These are phyloP conservation scores for Eutrema japonicum DNA, from an alignment of 345 rosid genomes.

Conservation along the genomic window DNA sequence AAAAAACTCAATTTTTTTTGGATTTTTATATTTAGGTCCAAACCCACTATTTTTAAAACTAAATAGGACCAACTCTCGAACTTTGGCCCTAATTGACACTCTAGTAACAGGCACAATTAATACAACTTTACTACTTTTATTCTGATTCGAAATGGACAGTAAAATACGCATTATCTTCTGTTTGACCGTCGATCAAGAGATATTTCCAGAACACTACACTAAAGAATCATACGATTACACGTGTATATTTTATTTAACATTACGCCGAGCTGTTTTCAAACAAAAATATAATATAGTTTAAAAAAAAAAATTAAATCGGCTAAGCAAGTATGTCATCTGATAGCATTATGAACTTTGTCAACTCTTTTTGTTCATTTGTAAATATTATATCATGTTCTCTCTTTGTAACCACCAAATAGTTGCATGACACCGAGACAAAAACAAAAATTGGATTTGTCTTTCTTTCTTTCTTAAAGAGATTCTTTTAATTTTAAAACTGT, in stretches of 20 bases:
- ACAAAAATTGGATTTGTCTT: slow-evolving; percentile 19
- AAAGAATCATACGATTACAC: not conserved
- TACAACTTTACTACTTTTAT: not conserved
- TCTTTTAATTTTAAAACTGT: not conserved
- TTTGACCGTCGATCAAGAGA: no score
- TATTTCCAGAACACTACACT: not conserved
- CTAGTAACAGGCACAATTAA: no score
- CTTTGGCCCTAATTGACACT: no score
- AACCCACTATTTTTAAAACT: no score
- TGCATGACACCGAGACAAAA: slow-evolving; percentile 22
- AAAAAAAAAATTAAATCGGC: no score
- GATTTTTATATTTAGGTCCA: no score
- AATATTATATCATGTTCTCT: not conserved
- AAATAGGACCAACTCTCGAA: no score
- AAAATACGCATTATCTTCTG: not conserved
- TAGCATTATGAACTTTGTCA: slow-evolving; percentile 24
- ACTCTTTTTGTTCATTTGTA: not conserved
- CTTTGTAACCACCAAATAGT: slow-evolving; percentile 12
- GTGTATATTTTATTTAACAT: not conserved
- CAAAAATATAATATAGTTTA: not conserved
- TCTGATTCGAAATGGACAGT: not conserved
- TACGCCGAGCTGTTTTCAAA: slow-evolving; percentile 6
- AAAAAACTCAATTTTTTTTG: no score
- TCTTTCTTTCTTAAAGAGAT: slow-evolving; percentile 20
- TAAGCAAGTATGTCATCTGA: slow-evolving; percentile 39